These are phyloP conservation scores for Exophiala sp. DNA, from an alignment of 2,329 filamentous ascomycete species.

Conservation along the genomic window DNA sequence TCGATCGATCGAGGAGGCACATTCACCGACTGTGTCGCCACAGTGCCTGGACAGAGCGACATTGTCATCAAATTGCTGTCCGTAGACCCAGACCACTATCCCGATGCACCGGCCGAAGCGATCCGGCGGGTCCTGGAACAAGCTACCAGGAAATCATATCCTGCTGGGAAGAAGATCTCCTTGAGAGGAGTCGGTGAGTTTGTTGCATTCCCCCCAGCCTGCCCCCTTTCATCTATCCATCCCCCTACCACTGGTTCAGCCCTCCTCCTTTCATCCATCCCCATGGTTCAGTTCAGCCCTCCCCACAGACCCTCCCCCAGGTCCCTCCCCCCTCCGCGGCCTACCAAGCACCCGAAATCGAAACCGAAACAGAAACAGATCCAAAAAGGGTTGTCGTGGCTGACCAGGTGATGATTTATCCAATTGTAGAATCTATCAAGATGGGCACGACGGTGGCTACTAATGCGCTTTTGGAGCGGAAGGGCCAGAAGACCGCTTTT, in stretches of 20 bases:
- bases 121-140: slow-evolving; percentile 37
- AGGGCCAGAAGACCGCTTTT: slow-evolving; percentile 80
- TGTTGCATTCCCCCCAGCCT: no score
- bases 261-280: no score
- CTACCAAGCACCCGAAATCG: no score
- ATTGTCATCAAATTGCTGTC: slow-evolving; percentile 39
- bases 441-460: slow-evolving; percentile 92
- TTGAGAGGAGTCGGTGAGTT: slow-evolving; percentile 34
- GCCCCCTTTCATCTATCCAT: no score
- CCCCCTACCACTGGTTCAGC: no score
- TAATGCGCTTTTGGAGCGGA: slow-evolving; percentile 64
- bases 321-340: no score
- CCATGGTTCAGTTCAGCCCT: no score
- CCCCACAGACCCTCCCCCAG: no score
- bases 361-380: no score
- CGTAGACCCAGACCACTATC: slow-evolving; percentile 37
- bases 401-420: neutral
- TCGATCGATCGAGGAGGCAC: slow-evolving; percentile 35
- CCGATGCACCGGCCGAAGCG: slow-evolving; percentile 60
- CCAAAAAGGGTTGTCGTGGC: no score
- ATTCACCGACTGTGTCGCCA: slow-evolving; percentile 47
- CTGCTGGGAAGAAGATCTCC: slow-evolving; percentile 28
- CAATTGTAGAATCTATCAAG: slow-evolving; percentile 50
- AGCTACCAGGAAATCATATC: slow-evolving; percentile 34
- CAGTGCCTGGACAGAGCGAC: slow-evolving; percentile 22